A percentile compares a stretch with the other conserved stretches of the same genome.
phyloP scores from a whole-genome alignment of 306 rosid species.

The Lathyrus aphaca region DNA sequence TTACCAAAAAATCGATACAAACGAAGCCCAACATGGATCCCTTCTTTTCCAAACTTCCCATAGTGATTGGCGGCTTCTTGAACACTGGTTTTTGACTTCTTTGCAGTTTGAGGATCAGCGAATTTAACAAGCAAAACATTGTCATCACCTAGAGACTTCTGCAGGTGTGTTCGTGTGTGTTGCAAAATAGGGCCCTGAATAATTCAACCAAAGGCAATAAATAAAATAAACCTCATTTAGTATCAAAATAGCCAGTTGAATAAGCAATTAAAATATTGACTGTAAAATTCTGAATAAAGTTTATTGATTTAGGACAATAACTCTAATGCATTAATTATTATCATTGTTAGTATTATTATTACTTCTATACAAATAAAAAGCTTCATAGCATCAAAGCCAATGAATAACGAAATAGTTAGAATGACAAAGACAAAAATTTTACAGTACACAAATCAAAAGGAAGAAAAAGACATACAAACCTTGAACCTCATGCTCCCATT shows the following conservation, averaged over 20 bases:
- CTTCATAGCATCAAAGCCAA: conserved; percentile 14
- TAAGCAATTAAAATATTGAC: background rate
- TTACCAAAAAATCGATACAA: conserved; percentile 72
- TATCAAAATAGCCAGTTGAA: conserved; percentile 8
- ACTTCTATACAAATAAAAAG: background rate
- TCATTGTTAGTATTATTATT: background rate
- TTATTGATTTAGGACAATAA: conserved; percentile 9
- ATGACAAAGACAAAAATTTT: conserved; percentile 1
- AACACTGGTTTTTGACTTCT: background rate
- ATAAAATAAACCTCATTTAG: background rate
- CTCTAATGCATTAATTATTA: background rate
- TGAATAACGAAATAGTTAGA: background rate
- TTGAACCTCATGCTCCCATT: conserved; percentile 64
- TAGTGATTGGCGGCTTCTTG: conserved; percentile 39
- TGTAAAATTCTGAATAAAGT: background rate
- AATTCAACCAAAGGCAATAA: conserved; percentile 22
- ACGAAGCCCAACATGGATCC: conserved; percentile 68
- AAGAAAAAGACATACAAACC: conserved; percentile 52
- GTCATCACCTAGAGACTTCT: conserved; percentile 72
- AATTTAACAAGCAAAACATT: conserved; percentile 69
- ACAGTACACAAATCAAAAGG: background rate
- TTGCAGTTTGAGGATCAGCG: conserved; percentile 36
- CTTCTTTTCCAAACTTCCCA: conserved; percentile 59
- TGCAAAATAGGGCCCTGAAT: conserved; percentile 69
- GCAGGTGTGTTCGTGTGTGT: conserved; percentile 59